phyloP scores from a whole-genome alignment of 1,284 basidiomycete genomes.

The Exobasidium cylindrosporum region DNA sequence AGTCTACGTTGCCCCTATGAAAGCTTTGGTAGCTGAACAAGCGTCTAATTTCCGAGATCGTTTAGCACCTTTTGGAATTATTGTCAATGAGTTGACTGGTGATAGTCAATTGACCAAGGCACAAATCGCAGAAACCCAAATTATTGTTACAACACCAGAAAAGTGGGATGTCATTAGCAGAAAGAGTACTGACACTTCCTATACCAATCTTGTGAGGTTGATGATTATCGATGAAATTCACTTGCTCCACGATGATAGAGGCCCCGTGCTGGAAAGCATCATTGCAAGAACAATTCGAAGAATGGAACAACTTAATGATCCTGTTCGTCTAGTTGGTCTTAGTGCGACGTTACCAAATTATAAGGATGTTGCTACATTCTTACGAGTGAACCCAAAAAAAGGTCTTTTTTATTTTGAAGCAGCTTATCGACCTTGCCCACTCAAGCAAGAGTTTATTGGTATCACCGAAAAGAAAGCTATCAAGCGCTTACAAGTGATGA shows the following conservation, averaged over 20 bases:
- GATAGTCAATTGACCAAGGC: conserved; percentile 98
- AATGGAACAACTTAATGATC: conserved; percentile 78
- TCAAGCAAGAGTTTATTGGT: conserved; percentile 95
- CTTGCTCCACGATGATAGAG: conserved; percentile 93
- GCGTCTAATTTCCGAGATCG: conserved; percentile 62
- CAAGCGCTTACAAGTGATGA: conserved; percentile 95
- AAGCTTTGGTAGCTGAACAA: conserved; percentile 54
- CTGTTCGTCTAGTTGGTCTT: conserved; percentile 88
- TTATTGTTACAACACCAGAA: conserved; percentile 98
- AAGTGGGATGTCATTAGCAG: conserved; percentile 97
- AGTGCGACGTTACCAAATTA: conserved; percentile 98
- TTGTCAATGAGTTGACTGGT: conserved; percentile 91
- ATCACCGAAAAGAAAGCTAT: conserved; percentile 99
- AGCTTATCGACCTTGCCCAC: conserved; percentile 86
- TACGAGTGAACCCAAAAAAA: conserved; percentile 86
- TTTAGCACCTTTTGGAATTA: conserved; percentile 76
- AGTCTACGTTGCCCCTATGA: conserved; percentile 98
- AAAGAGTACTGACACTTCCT: conserved; percentile 93
- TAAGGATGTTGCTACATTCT: conserved; percentile 96
- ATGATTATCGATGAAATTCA: conserved; percentile 99
- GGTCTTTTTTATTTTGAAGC: conserved; percentile 94
- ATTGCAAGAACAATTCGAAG: conserved; percentile 85
- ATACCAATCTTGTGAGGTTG: conserved; percentile 92
- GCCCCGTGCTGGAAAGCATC: conserved; percentile 91
- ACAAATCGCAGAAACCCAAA: conserved; percentile 94